Conservation (phyloP, 306 rosid species). For the Glycine tomentella region DNA sequence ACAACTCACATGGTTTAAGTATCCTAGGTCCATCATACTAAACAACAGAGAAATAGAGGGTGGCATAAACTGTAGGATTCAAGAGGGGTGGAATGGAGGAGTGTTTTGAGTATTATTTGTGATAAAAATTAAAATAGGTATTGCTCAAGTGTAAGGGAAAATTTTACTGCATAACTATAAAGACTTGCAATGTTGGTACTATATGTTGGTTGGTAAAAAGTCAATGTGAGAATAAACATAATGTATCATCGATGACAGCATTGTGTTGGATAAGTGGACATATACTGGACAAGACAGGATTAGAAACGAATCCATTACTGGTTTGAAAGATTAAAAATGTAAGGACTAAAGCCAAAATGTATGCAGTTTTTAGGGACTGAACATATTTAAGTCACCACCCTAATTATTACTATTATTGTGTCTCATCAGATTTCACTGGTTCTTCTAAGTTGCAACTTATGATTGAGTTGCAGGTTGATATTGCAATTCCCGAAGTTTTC, state of each 20-base stretch:
- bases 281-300: background rate
- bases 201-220: constrained; percentile 9
- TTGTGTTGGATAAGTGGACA: background rate
- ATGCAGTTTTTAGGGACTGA: background rate
- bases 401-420: constrained; percentile 1
- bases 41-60: background rate
- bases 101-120: background rate
- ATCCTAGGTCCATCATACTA: background rate
- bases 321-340: constrained; percentile 19
- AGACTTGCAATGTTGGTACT: no score
- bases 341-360: background rate
- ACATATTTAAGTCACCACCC: background rate
- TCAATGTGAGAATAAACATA: background rate
- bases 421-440: constrained; percentile 9
- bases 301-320: background rate
- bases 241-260: background rate
- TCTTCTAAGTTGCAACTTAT: constrained; percentile 41
- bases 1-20: background rate
- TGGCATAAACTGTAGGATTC: background rate
- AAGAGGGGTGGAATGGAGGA: background rate
- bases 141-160: background rate
- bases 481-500: constrained; percentile 97
- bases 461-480: constrained; percentile 81
- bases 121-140: background rate
- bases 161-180: background rate